Percentiles rank a stretch among this genome's conserved stretches.
Conservation (phyloP, 768 basidiomycete species). For the Tricholoma saponaceum region DNA sequence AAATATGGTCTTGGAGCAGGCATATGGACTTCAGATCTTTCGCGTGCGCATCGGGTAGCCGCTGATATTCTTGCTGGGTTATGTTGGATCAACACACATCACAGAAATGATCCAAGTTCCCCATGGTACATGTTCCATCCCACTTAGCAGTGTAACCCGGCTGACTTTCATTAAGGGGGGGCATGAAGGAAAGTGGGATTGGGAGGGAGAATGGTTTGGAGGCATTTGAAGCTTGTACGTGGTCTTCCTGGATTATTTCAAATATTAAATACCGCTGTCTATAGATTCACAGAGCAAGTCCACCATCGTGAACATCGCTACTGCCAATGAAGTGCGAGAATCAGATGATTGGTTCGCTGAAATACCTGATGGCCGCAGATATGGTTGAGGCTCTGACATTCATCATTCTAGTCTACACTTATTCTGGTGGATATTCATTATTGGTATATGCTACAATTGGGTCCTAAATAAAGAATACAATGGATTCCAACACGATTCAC, state of each 20-base stretch:
- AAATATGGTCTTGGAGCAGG: conserved; percentile 81
- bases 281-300: conserved; percentile 86
- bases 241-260: not conserved
- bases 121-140: conserved; percentile 59
- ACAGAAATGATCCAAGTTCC: conserved; percentile 85
- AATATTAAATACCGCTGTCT: not conserved
- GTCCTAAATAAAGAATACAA: conserved; percentile 8
- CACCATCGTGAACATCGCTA: conserved; percentile 69
- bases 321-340: conserved; percentile 49
- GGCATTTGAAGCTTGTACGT: conserved; percentile 74
- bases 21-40: conserved; percentile 75
- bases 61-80: conserved; percentile 68
- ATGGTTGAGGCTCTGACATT: conserved; percentile 45
- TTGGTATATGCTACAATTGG: conserved; percentile 15
- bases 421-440: conserved; percentile 7
- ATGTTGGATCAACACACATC: conserved; percentile 88
- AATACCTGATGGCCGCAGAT: conserved; percentile 45
- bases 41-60: conserved; percentile 72
- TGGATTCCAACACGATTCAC: conserved; percentile 14
- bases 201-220: conserved; percentile 85
- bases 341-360: conserved; percentile 81
- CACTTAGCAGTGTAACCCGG: not conserved
- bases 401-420: conserved; percentile 1
- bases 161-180: conserved; percentile 54
- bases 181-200: conserved; percentile 87